Base-by-base conservation (phyloP, 805 yeast genomes). In the Yarrowia sp. region DNA sequence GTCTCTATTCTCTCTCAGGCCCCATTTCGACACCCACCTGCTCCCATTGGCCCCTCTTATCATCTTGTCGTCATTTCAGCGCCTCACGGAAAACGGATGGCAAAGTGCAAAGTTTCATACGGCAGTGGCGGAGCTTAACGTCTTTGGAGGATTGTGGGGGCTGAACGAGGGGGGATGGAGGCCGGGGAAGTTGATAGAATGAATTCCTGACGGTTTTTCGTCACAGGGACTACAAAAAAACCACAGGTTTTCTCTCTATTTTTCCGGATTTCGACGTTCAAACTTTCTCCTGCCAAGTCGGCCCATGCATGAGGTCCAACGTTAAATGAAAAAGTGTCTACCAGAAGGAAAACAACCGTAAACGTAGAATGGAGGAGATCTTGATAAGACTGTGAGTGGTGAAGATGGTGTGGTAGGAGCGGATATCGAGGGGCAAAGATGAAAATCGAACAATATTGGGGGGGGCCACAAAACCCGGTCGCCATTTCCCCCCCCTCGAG, bases 401-500 rank as follows among this genome's bases (percentile, higher is more conserved):
- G n/a, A n/a, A n/a, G n/a, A n/a, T n/a, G n/a, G n/a, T n/a, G n/a
- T n/a, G n/a, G n/a, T n/a, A n/a, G n/a, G n/a, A n/a, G n/a, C n/a
- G n/a, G n/a, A n/a, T n/a, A n/a, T n/a, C n/a, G n/a, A n/a, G n/a
- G n/a, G n/a, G n/a, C n/a, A n/a, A n/a, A n/a, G n/a, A n/a, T n/a
- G n/a, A n/a, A n/a, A n/a, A n/a, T n/a, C n/a, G n/a, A n/a, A n/a
- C n/a, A n/a, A n/a, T n/a, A n/a, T n/a, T n/a, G n/a, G n/a, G n/a
- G n/a, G n/a, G n/a, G n/a, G n/a, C n/a, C 30, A 36, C 38, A 36
- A 36, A 36, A 3, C 19, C n/a, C n/a, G n/a, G n/a, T n/a, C n/a
- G n/a, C n/a, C n/a, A n/a, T n/a, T n/a, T n/a, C n/a, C n/a, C n/a
- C 24, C 24, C 40, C 17, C 33, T 30, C 61, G 61, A 55, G 61